Evolutionary conservation across 768 basidiomycete genomes (phyloP), one percentile per base, ranked within the genome.

Genomic region (Tylopilus plumbeoviolaceoides): DNA sequence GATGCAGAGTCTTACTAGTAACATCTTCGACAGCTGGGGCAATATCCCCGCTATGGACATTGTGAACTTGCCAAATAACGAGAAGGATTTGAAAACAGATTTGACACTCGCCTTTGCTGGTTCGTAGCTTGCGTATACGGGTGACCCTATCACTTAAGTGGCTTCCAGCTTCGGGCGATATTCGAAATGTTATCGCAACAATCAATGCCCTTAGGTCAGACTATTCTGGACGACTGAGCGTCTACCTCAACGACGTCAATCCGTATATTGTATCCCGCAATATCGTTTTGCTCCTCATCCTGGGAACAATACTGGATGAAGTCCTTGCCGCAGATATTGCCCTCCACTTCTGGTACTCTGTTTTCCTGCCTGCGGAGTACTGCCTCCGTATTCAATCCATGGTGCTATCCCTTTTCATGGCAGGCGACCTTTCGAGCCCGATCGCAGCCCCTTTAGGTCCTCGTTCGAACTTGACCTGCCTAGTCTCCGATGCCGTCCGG

Each of bases 271-370:
- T 67, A 14, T 60, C 64, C 18, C 73, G 79, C 27, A 80, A 79
- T 47, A 58, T 79, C 15, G 17, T 72, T 1, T 51, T 79, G 12
- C 71, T 80, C 20, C 57, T 73, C 20, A 71, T 78, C 40, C 65
- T 80, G n/a, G 70, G 71, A 3, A 66, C 57, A 18, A 56, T 72
- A 38, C 44, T 64, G 2, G 68, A 77, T 48, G 51, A 62, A 50
- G 46, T 11, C 7, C 20, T 69, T 18, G 74, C 73, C 1, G 77
- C 71, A 8, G 79, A 79, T 36, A 59, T 71, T 4, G 77, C 76
- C 6, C 66, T 78, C 20, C 78, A 80, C 52, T 72, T 76, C 47
- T 78, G 75, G 75, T 78, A 77, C 48, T 80, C 78, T 2, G 67
- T 67, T 7, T 74, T 73, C 51, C 45, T 78, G 39, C 75, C 76